A percentile compares a stretch with the other conserved stretches of the same genome.
Conservation (phyloP, 2,329 filamentous ascomycete genomes). For the Ilyonectria sp. region DNA sequence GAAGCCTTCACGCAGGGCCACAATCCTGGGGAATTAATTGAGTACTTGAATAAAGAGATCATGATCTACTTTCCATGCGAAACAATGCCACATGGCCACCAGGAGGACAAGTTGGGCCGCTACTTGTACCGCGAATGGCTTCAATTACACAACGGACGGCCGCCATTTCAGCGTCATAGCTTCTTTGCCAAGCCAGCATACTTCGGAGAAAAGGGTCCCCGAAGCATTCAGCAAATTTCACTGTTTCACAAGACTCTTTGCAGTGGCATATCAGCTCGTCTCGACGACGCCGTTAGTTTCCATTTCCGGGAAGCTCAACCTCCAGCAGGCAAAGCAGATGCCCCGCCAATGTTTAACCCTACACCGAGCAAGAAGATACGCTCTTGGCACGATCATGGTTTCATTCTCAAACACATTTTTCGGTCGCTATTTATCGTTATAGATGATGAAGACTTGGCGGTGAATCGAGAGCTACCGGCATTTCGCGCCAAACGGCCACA, state of each 20-base stretch:
- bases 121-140: conserved; percentile 20
- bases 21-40: background rate
- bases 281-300: background rate
- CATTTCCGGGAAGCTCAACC: background rate
- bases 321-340: background rate
- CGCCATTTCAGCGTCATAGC: conserved; percentile 15
- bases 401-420: background rate
- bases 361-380: conserved; percentile 1
- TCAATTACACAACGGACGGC: conserved; percentile 14
- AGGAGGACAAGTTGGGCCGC: background rate
- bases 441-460: background rate
- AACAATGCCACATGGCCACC: accelerated
- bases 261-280: background rate
- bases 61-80: background rate
- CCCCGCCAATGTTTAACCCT: background rate
- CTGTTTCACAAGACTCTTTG: conserved; percentile 2
- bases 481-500: background rate
- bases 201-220: background rate
- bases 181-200: conserved; percentile 13
- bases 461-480: background rate
- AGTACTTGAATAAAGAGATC: conserved; percentile 15
- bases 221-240: background rate
- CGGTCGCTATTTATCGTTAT: conserved; percentile 2
- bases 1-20: background rate
- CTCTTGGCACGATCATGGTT: conserved; percentile 18